Percentiles rank a stretch among this genome's conserved stretches.
These are phyloP conservation scores for Cornus suecica DNA, from an alignment of 148 eudicot species.

Conservation along the genomic window DNA sequence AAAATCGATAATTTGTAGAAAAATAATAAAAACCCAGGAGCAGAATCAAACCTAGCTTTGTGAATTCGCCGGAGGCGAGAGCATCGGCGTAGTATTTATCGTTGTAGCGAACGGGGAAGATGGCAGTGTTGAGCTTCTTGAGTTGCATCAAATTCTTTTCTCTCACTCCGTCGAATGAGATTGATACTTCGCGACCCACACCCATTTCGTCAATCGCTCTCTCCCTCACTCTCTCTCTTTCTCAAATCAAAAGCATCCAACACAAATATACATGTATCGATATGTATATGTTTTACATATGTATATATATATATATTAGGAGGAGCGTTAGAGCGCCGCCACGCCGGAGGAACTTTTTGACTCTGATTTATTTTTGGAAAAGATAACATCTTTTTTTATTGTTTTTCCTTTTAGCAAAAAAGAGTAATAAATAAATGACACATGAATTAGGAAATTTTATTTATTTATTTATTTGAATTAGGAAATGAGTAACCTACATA, in stretches of 20 bases:
- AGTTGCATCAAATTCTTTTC: constrained; percentile 90
- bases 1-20: not conserved
- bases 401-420: too few relatives aligned
- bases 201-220: constrained; percentile 32
- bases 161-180: constrained; percentile 74
- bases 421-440: too few relatives aligned
- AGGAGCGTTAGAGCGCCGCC: not conserved
- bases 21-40: not conserved
- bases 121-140: constrained; percentile 78
- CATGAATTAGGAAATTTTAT: too few relatives aligned
- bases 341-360: not conserved
- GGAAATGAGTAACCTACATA: too few relatives aligned
- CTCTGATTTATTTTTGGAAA: not conserved
- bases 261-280: not conserved
- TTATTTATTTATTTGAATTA: too few relatives aligned
- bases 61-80: constrained; percentile 74
- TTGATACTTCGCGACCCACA: constrained; percentile 43
- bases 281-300: not conserved
- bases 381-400: too few relatives aligned
- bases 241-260: not conserved
- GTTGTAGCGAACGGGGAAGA: constrained; percentile 92
- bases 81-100: constrained; percentile 84
- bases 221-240: not conserved
- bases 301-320: not conserved
- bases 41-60: constrained; percentile 62